Base-by-base conservation (phyloP, 2,329 filamentous ascomycete species). In the Sporothrix curviconia region DNA sequence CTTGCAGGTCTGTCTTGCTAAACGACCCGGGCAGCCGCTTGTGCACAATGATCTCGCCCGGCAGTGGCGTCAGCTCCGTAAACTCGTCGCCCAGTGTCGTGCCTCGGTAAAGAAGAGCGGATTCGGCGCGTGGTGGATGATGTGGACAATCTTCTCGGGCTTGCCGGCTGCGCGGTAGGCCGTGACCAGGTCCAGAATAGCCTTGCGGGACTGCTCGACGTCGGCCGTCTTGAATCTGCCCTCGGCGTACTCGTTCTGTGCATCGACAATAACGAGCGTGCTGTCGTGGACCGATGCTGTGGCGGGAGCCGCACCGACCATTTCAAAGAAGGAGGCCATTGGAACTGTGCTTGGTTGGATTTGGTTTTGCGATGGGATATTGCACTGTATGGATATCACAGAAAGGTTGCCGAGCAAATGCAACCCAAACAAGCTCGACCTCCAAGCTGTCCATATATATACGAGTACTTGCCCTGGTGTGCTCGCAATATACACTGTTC, bases 231-330 rank as follows among this genome's bases (percentile, higher is more conserved):
- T 75, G 1, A 88, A 76, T 4, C 76, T 71, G 47, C 85, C 85
- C 2, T 74, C 69, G 11, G 79, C 79, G 61, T 85, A 87, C 70
- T 89, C 85, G 66, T 87, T 87, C 65, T 89, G 85, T 1, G 85
- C 85, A 66, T 88, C 84, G 65, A 87, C 83, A 69, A 88, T 86
- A 64, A 88, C 70, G 44, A 88, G 76, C 2, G 79, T 78, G 61
- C 78, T 83, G 70, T 87, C 83, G 43, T 69, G 67, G 0, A 78
- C 71, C 0, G 80, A 78, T 7, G 83, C 83, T 0, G 78, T 80
- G 14, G 80, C 82, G 24, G 77, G 76, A 9, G 73, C 66, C 12
- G 78, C 71, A 58, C 84, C 84, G 56, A 86, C 65, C 58, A 83
- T 70, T 34, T 75, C 63, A 58, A 81, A 79, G 71, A 72, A 71